Evolutionary conservation across 2,329 filamentous ascomycete genomes (phyloP).

Genomic region (Exutisphaerella laricina): DNA sequence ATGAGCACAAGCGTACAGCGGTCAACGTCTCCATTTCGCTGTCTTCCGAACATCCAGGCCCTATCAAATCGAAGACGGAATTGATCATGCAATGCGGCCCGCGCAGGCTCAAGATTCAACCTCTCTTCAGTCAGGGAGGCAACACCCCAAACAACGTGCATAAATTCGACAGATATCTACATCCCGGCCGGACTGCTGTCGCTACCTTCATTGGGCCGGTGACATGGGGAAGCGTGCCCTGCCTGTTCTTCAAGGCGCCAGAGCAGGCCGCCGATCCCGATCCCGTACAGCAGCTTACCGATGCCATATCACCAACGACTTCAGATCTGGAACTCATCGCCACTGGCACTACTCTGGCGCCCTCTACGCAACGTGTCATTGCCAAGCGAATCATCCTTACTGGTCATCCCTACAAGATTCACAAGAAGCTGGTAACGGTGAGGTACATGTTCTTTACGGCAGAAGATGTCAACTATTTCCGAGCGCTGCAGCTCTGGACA

Average conservation of each 20-base stretch:
- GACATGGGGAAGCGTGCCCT: conserved; percentile 87
- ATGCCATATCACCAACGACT: conserved; percentile 23
- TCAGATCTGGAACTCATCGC: conserved; percentile 63
- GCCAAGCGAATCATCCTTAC: conserved; percentile 93
- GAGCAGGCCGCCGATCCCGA: conserved; percentile 42
- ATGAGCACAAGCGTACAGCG: conserved; percentile 90
- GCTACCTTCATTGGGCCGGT: conserved; percentile 86
- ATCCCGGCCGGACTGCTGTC: conserved; percentile 83
- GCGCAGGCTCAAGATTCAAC: conserved; percentile 79
- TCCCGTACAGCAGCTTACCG: conserved; percentile 37
- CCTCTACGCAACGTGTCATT: conserved; percentile 68
- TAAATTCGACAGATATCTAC: conserved; percentile 88
- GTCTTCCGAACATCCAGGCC: conserved; percentile 65
- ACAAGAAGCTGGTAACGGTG: conserved; percentile 94
- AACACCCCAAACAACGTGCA: conserved; percentile 94
- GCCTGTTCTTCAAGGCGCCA: conserved; percentile 70
- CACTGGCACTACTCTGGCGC: conserved; percentile 80
- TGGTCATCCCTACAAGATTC: conserved; percentile 96
- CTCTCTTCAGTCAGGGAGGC: conserved; percentile 82
- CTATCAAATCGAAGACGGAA: conserved; percentile 87
- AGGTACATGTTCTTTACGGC: conserved; percentile 99
- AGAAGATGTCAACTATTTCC: conserved; percentile 96
- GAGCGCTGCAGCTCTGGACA: conserved; percentile 92
- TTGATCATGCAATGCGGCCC: conserved; percentile 87
- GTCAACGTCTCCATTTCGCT: conserved; percentile 88